Percentiles rank a stretch among this genome's conserved stretches.
phyloP scores from a whole-genome alignment of 2,329 filamentous ascomycete genomes.

The Penicillium janthinellum region DNA sequence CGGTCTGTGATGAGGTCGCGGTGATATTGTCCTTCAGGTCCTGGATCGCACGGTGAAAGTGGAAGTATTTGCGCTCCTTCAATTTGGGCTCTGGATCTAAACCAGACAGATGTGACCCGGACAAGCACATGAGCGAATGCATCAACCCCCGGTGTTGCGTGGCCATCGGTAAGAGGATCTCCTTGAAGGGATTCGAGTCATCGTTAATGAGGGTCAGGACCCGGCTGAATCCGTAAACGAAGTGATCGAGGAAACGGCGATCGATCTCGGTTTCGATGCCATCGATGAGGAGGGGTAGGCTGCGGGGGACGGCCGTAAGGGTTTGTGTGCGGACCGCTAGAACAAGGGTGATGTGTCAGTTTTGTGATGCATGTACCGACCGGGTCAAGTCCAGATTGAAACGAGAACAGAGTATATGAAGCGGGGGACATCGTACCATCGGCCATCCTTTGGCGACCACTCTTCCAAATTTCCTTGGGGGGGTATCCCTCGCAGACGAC shows the following conservation, averaged over 20 bases:
- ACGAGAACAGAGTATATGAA: neutral
- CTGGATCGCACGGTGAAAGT: conserved; percentile 50
- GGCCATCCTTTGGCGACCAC: conserved; percentile 74
- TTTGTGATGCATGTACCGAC: conserved; percentile 1
- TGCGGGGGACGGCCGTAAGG: conserved; percentile 42
- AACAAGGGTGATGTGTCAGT: conserved; percentile 17
- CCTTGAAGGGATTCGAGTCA: conserved; percentile 80
- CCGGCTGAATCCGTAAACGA: conserved; percentile 74
- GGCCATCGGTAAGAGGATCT: conserved; percentile 79
- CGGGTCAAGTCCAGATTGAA: conserved; percentile 6
- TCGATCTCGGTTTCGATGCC: conserved; percentile 81
- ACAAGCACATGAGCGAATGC: conserved; percentile 84
- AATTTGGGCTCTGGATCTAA: conserved; percentile 54
- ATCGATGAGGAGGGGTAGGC: conserved; percentile 67
- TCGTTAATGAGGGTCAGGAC: conserved; percentile 82
- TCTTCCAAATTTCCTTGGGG: conserved; percentile 83
- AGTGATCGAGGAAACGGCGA: conserved; percentile 79
- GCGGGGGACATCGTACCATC: conserved; percentile 51
- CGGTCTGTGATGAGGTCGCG: conserved; percentile 24
- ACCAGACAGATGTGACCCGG: conserved; percentile 71
- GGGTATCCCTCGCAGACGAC: conserved; percentile 90
- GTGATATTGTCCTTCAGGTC: conserved; percentile 46
- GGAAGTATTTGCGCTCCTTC: conserved; percentile 57
- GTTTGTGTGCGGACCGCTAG: conserved; percentile 36
- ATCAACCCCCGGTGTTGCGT: conserved; percentile 78